These are phyloP conservation scores for Citrus cavaleriei DNA, from an alignment of 345 rosid species.

Conservation along the genomic window DNA sequence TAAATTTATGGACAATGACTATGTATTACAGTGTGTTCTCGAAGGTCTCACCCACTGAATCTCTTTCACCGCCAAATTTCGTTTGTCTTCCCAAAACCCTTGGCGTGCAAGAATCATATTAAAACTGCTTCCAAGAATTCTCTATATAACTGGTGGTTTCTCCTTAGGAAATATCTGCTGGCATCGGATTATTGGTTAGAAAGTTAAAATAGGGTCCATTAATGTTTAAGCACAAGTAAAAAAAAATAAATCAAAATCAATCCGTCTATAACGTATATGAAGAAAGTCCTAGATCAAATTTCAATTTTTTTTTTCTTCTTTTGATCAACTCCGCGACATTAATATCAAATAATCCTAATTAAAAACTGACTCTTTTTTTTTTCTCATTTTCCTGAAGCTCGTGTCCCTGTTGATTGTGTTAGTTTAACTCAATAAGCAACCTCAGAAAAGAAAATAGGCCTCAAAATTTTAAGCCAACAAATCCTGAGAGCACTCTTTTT, in stretches of 20 bases:
- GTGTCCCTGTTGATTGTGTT: not conserved
- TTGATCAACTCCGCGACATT: not conserved
- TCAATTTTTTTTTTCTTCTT: not conserved
- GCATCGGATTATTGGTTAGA: too few relatives aligned
- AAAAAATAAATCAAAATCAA: too few relatives aligned
- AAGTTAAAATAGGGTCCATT: not conserved
- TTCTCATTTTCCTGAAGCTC: not conserved
- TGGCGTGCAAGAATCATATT: constrained; percentile 17
- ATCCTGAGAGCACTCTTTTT: not conserved
- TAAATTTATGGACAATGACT: not conserved
- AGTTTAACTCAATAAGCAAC: not conserved
- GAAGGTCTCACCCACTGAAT: not conserved
- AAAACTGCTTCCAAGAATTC: not conserved
- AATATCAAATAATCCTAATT: too few relatives aligned
- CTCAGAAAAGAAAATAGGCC: not conserved
- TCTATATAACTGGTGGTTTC: not conserved
- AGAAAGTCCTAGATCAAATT: not conserved
- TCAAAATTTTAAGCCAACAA: constrained; percentile 7
- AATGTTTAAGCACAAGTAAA: too few relatives aligned
- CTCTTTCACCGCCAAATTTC: constrained; percentile 5
- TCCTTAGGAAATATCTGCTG: not conserved
- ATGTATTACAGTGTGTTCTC: not conserved
- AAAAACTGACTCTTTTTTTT: not conserved
- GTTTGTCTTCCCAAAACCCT: constrained; percentile 8
- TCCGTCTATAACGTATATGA: too few relatives aligned